A percentile compares a stretch with the other conserved stretches of the same genome.
These are phyloP conservation scores for Microstegium vimineum DNA, from an alignment of 176 grass and related monocot genomes.

Conservation along the genomic window DNA sequence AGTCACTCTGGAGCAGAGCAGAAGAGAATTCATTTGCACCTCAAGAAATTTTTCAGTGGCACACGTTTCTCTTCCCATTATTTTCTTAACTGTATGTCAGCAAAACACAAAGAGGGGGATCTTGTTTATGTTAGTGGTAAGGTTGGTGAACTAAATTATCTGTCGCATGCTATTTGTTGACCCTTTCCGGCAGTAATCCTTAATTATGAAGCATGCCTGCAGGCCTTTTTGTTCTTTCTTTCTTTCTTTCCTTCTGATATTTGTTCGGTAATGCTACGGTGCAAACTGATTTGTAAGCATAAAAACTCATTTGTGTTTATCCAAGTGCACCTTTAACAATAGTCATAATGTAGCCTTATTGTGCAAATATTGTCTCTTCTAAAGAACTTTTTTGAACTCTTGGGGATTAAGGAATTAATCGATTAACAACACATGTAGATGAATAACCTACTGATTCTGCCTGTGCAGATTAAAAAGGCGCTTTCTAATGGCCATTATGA, in stretches of 20 bases:
- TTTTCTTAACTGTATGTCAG: conserved; percentile 72
- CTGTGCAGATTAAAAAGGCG: conserved; percentile 58
- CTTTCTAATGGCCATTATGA: conserved; percentile 65
- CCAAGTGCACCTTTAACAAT: background rate
- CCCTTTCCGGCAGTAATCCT: conserved; percentile 4
- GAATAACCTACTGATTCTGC: conserved; percentile 15
- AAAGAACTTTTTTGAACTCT: background rate
- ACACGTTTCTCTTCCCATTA: conserved; percentile 47
- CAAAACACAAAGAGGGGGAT: conserved; percentile 81
- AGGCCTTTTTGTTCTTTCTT: conserved; percentile 12
- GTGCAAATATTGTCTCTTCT: conserved; percentile 2
- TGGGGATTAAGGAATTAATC: background rate
- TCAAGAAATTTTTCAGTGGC: conserved; percentile 77
- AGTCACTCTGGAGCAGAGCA: conserved; percentile 26
- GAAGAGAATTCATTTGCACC: conserved; percentile 79
- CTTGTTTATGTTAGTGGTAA: conserved; percentile 89
- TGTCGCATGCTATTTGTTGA: conserved; percentile 21
- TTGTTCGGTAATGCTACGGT: conserved; percentile 13
- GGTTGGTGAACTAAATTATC: conserved; percentile 57
- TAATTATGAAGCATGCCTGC: conserved; percentile 6
- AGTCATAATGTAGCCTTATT: background rate
- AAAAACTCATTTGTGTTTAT: conserved; percentile 9
- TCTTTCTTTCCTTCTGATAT: conserved; percentile 1
- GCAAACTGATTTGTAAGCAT: background rate
- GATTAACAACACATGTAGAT: conserved; percentile 1